Evolutionary conservation across 108 stramenopile genomes (phyloP), one percentile per base, ranked within the genome.

Genomic region (Stephanodiscus triporus): DNA sequence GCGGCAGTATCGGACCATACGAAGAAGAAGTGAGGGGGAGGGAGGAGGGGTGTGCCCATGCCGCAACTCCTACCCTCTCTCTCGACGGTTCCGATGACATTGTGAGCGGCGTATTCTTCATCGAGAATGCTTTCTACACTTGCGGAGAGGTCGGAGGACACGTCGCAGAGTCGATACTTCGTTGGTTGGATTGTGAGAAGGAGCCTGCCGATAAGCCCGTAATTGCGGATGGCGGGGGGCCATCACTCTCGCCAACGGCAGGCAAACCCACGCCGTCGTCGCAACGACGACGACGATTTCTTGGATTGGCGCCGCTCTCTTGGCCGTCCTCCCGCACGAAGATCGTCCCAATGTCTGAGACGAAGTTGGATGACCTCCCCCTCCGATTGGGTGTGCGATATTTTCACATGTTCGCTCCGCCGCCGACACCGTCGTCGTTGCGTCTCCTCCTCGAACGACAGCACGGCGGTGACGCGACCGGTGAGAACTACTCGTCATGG

Each of bases 51-150:
- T 53, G 17, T 24, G 19, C 68, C 23, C 68, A 47, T 16, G 36
- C 32, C n/a, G 32, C 26, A 0, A 59, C 29, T 29, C 40, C 17
- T 24, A 45, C 14, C 13, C 1, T 0, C 43, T 3, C 43, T 17
- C 13, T 45, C 13, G 13, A 0, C 43, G 43, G 2, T 3, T 13
- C 43, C 43, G 43, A 45, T 45, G 2, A 13, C 43, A 37, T 61
- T 17, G 16, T 59, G 4, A 77, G 80, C 19, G 92, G 92, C 13
- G 80, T 88, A 19, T 92, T 95, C 54, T 87, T 92, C 56, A 84
- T 95, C 55, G 94, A 92, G 76, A 83, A 85, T 57, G 78, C 48
- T 6, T 89, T 95, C 30, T 95, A 91, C 73, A 83, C 70, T 2
- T 66, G 63, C 54, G 94, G 91, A 32, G 53, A 73, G 22, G 73